Evolutionary conservation across 1,139 yeast genomes (phyloP).

Genomic region (Hyphopichia buzzinii): DNA sequence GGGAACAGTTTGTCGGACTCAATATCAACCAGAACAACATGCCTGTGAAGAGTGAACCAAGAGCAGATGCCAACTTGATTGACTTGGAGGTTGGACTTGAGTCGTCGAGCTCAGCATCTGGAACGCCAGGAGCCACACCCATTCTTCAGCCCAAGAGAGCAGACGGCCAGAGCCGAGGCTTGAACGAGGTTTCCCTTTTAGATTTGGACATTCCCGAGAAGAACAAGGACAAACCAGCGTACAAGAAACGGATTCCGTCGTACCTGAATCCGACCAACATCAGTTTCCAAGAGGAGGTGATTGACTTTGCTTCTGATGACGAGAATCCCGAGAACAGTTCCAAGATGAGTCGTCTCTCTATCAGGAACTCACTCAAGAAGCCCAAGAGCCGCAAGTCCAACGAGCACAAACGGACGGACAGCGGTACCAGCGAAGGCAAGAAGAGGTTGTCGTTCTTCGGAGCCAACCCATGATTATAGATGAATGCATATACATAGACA

Average conservation of each 20-base stretch:
- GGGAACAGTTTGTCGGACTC: conserved; percentile 4
- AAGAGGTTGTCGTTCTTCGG: conserved; percentile 35
- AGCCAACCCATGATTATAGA: conserved; percentile 6
- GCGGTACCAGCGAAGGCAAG: conserved; percentile 22
- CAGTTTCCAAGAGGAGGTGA: conserved; percentile 43
- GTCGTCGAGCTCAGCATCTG: conserved; percentile 26
- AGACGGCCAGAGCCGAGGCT: conserved; percentile 6
- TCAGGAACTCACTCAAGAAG: conserved; percentile 39
- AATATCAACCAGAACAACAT: too few species aligned
- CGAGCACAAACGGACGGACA: conserved; percentile 37
- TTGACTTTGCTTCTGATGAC: conserved; percentile 50
- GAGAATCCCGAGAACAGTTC: conserved; percentile 41
- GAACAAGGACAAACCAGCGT: conserved; percentile 20
- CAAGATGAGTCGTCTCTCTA: conserved; percentile 41
- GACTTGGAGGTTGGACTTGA: conserved; percentile 41
- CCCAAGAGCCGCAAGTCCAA: conserved; percentile 29
- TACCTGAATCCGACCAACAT: conserved; percentile 32
- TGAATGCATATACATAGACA: conserved; percentile 3
- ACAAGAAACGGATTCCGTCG: conserved; percentile 33
- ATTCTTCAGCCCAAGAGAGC: conserved; percentile 10
- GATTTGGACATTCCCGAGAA: conserved; percentile 30
- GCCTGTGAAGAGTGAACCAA: conserved; percentile 21
- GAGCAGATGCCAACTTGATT: conserved; percentile 28
- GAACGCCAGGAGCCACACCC: conserved; percentile 21
- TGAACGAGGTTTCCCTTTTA: conserved; percentile 27